Evolutionary conservation across 2,329 filamentous ascomycete genomes (phyloP).

Genomic region (Aspergillus ustus): DNA sequence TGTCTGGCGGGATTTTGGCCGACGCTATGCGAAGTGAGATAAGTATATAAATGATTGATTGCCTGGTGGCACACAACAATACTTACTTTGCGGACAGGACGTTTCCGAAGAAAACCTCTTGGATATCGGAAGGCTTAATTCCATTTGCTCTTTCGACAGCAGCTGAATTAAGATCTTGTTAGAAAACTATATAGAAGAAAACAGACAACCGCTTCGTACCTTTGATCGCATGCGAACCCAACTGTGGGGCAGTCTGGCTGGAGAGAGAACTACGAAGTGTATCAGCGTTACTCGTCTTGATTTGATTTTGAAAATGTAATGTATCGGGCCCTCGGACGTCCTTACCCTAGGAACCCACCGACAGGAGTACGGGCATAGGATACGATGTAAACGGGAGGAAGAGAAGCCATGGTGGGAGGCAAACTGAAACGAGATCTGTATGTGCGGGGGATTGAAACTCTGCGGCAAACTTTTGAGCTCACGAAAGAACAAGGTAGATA

Average conservation of each 20-base stretch:
- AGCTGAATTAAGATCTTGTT: conserved; percentile 47
- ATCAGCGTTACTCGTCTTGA: background rate
- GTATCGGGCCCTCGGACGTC: conserved; percentile 24
- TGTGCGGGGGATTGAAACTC: conserved; percentile 2
- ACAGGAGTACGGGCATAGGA: conserved; percentile 88
- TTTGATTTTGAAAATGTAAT: background rate
- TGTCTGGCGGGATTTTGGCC: conserved; percentile 97
- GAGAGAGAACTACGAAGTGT: conserved; percentile 72
- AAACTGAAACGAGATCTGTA: background rate
- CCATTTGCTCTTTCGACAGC: conserved; percentile 84
- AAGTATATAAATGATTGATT: background rate
- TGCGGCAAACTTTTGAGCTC: background rate
- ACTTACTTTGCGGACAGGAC: conserved; percentile 91
- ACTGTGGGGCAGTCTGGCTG: conserved; percentile 80
- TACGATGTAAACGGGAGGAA: conserved; percentile 93
- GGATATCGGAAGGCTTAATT: conserved; percentile 85
- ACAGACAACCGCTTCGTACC: conserved; percentile 52
- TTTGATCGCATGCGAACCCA: conserved; percentile 92
- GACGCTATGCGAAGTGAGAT: conserved; percentile 61
- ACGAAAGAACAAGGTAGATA: background rate
- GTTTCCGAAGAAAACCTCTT: conserved; percentile 98
- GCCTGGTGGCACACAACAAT: background rate
- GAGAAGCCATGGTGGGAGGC: conserved; percentile 69
- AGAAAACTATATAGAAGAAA: conserved; percentile 8
- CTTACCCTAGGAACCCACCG: conserved; percentile 91